Evolutionary conservation across 2,329 filamentous ascomycete species (phyloP).

Genomic region (Chrysoporthe deuterocubensis): DNA sequence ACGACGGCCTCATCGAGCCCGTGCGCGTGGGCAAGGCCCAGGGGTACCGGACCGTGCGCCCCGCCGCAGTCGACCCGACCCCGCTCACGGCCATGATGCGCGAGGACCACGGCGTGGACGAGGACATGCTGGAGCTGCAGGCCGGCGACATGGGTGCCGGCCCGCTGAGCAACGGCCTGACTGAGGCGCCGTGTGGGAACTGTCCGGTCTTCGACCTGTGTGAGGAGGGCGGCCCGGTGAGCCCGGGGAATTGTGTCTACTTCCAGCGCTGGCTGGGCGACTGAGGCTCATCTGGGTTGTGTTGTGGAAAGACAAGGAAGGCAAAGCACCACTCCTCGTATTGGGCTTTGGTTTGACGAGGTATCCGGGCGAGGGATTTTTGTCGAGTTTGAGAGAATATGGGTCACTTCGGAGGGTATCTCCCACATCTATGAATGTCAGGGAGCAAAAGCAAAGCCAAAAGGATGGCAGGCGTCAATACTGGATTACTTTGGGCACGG

Average conservation of each 20-base stretch:
- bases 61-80: constrained; percentile 46
- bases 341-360: too few species aligned
- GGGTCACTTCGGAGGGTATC: neutral
- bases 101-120: constrained; percentile 32
- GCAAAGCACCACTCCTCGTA: neutral
- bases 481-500: constrained; percentile 13
- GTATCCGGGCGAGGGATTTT: too few species aligned
- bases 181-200: constrained; percentile 85
- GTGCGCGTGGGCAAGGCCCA: constrained; percentile 54
- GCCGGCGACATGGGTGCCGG: constrained; percentile 40
- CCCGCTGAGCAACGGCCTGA: constrained; percentile 70
- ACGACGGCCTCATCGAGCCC: constrained; percentile 81
- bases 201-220: constrained; percentile 95
- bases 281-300: constrained; percentile 29
- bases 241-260: constrained; percentile 87
- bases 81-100: constrained; percentile 36
- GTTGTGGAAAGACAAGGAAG: neutral
- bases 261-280: constrained; percentile 80
- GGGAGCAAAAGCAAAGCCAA: neutral
- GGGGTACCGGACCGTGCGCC: constrained; percentile 58
- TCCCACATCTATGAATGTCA: neutral
- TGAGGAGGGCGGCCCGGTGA: constrained; percentile 87
- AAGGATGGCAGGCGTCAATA: constrained; percentile 3
- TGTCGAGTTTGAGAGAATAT: neutral
- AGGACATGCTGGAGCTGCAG: constrained; percentile 30